Percentiles rank a stretch among this genome's conserved stretches.
These are phyloP conservation scores for Candida broadrunensis DNA, from an alignment of 805 yeast genomes.

Conservation along the genomic window DNA sequence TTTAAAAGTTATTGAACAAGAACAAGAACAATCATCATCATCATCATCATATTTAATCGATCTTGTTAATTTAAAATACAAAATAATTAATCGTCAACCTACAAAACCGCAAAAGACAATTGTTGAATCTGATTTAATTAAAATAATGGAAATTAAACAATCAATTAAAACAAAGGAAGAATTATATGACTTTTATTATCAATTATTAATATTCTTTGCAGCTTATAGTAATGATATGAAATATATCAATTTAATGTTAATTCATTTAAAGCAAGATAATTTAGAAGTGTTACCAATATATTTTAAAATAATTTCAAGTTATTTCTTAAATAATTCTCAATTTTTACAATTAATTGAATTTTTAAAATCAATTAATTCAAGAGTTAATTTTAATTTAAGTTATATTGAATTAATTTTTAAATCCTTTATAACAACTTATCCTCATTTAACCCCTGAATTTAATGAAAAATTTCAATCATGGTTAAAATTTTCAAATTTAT, in stretches of 20 bases:
- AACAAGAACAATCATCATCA: no score
- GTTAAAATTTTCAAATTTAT: conserved; percentile 9
- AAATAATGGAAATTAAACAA: conserved; percentile 15
- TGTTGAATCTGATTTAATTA: conserved; percentile 18
- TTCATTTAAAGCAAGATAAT: conserved; percentile 22
- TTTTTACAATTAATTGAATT: conserved; percentile 27
- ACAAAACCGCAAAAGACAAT: conserved; percentile 22
- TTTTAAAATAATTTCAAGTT: conserved; percentile 21
- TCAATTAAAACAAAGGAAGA: conserved; percentile 7
- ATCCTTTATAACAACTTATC: conserved; percentile 31
- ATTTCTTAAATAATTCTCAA: conserved; percentile 23
- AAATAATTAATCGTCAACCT: conserved; percentile 24
- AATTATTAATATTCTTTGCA: conserved; percentile 24
- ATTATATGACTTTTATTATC: conserved; percentile 23
- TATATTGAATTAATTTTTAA: conserved; percentile 21
- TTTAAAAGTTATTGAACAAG: conserved; percentile 15
- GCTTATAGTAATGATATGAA: conserved; percentile 25
- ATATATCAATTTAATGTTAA: conserved; percentile 22
- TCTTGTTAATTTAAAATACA: conserved; percentile 18
- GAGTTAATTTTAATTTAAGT: conserved; percentile 16
- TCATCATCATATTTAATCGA: conserved; percentile 17
- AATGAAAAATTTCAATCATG: conserved; percentile 7
- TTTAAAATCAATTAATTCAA: conserved; percentile 12
- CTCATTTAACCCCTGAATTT: conserved; percentile 20
- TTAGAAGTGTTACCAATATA: conserved; percentile 16